Conservation (phyloP, 1,284 basidiomycete species). For the Ceratobasidium sp. region DNA sequence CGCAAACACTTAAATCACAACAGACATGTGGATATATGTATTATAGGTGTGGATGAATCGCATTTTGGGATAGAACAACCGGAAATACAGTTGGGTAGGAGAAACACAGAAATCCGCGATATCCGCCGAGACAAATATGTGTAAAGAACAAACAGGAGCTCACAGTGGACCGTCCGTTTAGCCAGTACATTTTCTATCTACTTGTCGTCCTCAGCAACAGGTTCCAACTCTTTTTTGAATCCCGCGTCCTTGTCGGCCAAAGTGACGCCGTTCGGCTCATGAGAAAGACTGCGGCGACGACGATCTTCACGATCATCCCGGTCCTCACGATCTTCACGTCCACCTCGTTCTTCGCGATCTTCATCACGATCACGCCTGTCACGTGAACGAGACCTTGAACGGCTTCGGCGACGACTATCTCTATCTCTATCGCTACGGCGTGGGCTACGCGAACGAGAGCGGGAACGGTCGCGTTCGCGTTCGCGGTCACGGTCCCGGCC, state of each 20-base stretch:
- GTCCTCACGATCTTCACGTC: constrained; percentile 52
- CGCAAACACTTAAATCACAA: neutral
- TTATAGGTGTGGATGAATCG: neutral
- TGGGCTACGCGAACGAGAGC: constrained; percentile 61
- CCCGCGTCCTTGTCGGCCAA: constrained; percentile 63
- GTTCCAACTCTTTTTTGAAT: constrained; percentile 65
- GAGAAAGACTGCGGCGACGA: constrained; percentile 45
- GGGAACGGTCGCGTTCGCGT: constrained; percentile 53
- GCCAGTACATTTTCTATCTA: constrained; percentile 44
- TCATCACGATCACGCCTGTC: constrained; percentile 56
- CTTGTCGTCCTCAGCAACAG: constrained; percentile 64
- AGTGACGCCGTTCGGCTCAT: constrained; percentile 54
- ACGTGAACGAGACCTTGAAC: constrained; percentile 47
- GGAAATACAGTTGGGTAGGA: constrained; percentile 33
- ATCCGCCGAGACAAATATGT: constrained; percentile 38
- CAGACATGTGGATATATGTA: neutral
- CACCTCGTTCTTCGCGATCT: constrained; percentile 54
- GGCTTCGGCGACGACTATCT: constrained; percentile 50
- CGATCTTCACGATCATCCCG: constrained; percentile 52
- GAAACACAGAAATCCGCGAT: constrained; percentile 32
- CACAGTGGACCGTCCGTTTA: constrained; percentile 18
- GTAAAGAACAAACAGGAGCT: constrained; percentile 35
- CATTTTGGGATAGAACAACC: constrained; percentile 17
- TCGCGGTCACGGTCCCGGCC: constrained; percentile 54
- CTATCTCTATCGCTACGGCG: constrained; percentile 58